These are phyloP conservation scores for Ulmus americana DNA, from an alignment of 331 rosid genomes.

Conservation along the genomic window DNA sequence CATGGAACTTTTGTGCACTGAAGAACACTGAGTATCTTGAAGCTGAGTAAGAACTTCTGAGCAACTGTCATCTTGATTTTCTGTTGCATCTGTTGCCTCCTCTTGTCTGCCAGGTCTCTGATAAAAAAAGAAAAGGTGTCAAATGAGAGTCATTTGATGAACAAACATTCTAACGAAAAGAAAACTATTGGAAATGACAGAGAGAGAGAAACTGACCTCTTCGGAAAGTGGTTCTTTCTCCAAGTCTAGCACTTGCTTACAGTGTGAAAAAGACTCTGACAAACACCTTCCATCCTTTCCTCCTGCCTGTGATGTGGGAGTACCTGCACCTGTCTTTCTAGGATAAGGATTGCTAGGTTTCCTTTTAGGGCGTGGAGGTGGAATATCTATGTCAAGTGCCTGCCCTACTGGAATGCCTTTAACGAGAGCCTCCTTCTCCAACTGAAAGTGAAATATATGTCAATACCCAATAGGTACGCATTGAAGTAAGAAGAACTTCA, in stretches of 20 bases:
- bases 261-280: constrained; percentile 42
- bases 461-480: constrained; percentile 4
- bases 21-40: constrained; percentile 52
- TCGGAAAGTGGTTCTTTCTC: constrained; percentile 56
- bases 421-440: constrained; percentile 82
- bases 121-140: constrained; percentile 16
- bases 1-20: constrained; percentile 42
- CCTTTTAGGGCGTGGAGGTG: constrained; percentile 97
- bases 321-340: constrained; percentile 51
- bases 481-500: neutral
- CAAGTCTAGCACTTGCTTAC: constrained; percentile 54
- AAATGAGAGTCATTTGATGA: constrained; percentile 7
- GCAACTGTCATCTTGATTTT: constrained; percentile 46
- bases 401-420: constrained; percentile 74
- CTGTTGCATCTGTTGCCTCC: constrained; percentile 36
- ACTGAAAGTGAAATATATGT: constrained; percentile 44
- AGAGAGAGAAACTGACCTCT: constrained; percentile 44
- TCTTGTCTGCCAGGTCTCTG: constrained; percentile 53
- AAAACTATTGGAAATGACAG: constrained; percentile 1
- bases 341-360: constrained; percentile 94
- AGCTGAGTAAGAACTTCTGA: constrained; percentile 42
- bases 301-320: constrained; percentile 44
- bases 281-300: constrained; percentile 56
- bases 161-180: constrained; percentile 7
- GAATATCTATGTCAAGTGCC: constrained; percentile 78